Evolutionary conservation across 2,329 filamentous ascomycete genomes (phyloP), one percentile per base, ranked within the genome.

Genomic region (Fusarium nanum): DNA sequence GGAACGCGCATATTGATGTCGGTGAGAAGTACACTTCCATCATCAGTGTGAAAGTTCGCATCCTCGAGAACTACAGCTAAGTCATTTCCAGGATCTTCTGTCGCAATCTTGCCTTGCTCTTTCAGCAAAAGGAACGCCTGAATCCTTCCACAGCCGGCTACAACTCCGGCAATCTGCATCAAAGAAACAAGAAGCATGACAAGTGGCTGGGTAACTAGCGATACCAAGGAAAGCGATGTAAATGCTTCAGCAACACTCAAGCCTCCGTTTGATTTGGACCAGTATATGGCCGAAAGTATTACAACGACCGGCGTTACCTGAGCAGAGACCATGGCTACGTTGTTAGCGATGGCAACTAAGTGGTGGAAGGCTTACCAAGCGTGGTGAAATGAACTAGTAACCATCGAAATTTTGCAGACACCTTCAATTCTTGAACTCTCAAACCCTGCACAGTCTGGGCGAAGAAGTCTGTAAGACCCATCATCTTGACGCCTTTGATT

Each of bases 401-500:
- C 68, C 74, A 76, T 60, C 82, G 73, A 44, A 80, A 82, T 9
- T 73, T 71, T 45, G 76, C 77, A 0, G 82, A 83, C 1, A 81
- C 67, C 7, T 76, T 73, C n/a, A 84, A 67, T 65, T 84, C 83
- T 2, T 74, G 55, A 1, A 78, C 70, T 14, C 83, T 75, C 1
- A 83, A 64, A 14, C 73, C 56, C 40, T 82, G 81, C 2, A 83
- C 61, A 18, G 77, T 72, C 3, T 64, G 44, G 6, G 72, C 68
- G 23, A 83, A 70, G 30, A 73, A 77, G 28, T 78, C 74, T 2
- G 76, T 78, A 7, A 84, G 74, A 0, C 83, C 83, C 68, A 80
- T 80, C 78, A 84, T 82, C 49, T 84, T 84, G 57, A 84, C 74
- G 4, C 79, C 78, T 58, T 83, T 84, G 67, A 84, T 83, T 13